These are phyloP conservation scores for Phytophthora aleatoria DNA, from an alignment of 352 stramenopile species.

Conservation along the genomic window DNA sequence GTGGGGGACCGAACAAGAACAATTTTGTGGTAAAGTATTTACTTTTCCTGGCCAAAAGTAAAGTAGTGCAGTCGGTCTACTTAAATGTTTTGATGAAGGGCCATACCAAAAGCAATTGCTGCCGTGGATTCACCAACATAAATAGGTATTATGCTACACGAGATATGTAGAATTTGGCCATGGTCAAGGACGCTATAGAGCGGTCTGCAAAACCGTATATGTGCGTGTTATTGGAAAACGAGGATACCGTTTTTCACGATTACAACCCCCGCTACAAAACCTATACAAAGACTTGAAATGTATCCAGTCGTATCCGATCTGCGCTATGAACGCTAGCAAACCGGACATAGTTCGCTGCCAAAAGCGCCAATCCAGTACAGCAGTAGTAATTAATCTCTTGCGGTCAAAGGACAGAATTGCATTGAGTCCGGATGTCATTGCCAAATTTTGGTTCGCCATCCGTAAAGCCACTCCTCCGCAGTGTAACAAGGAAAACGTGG, in stretches of 20 bases:
- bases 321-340: too few relatives aligned
- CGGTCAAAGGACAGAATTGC: neutral
- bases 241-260: neutral
- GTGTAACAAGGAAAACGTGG: too few relatives aligned
- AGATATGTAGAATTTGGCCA: neutral
- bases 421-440: too few relatives aligned
- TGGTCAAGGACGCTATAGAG: neutral
- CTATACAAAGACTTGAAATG: neutral
- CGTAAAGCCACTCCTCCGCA: too few relatives aligned
- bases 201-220: neutral
- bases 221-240: neutral
- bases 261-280: neutral
- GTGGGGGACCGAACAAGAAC: too few relatives aligned
- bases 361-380: neutral
- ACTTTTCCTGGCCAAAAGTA: too few relatives aligned
- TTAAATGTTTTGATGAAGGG: constrained; percentile 12
- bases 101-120: constrained; percentile 15
- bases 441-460: too few relatives aligned
- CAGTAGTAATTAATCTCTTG: neutral
- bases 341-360: too few relatives aligned
- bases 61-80: neutral
- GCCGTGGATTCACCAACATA: constrained; percentile 9
- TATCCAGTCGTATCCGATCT: too few relatives aligned
- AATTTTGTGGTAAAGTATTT: too few relatives aligned
- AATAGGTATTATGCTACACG: constrained; percentile 5